Conservation (phyloP, 768 basidiomycete species). For the Tricholoma flavovirens region DNA sequence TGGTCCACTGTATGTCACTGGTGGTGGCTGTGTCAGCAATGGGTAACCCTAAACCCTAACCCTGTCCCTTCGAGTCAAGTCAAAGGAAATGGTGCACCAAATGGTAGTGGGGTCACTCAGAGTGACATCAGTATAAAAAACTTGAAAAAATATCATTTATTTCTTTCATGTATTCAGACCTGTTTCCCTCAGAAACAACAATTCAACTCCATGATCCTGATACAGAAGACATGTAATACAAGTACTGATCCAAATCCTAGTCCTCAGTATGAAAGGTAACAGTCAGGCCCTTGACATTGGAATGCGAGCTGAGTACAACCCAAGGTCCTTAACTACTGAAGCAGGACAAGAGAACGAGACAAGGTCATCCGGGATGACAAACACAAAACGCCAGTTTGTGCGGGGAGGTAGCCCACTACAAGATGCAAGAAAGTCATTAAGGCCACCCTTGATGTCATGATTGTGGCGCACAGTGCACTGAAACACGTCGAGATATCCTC, state of each 20-base stretch:
- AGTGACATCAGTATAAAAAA: too few relatives aligned
- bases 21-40: too few relatives aligned
- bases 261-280: neutral
- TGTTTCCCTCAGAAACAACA: too few relatives aligned
- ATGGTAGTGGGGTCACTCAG: too few relatives aligned
- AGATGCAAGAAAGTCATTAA: conserved; percentile 5
- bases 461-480: neutral
- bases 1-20: too few relatives aligned
- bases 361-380: conserved; percentile 6
- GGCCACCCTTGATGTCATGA: conserved; percentile 6
- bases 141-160: too few relatives aligned
- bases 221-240: neutral
- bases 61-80: too few relatives aligned
- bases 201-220: neutral
- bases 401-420: conserved; percentile 6
- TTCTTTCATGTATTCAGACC: too few relatives aligned
- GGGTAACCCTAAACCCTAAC: too few relatives aligned
- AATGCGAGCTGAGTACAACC: neutral
- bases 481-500: neutral
- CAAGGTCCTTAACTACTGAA: conserved; percentile 5
- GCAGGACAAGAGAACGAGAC: conserved; percentile 8
- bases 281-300: neutral
- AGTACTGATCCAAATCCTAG: neutral
- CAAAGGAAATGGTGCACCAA: too few relatives aligned
- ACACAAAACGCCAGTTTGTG: conserved; percentile 8